These are phyloP conservation scores for Corinectria fuckeliana DNA, from an alignment of 2,329 filamentous ascomycete species.

Conservation along the genomic window DNA sequence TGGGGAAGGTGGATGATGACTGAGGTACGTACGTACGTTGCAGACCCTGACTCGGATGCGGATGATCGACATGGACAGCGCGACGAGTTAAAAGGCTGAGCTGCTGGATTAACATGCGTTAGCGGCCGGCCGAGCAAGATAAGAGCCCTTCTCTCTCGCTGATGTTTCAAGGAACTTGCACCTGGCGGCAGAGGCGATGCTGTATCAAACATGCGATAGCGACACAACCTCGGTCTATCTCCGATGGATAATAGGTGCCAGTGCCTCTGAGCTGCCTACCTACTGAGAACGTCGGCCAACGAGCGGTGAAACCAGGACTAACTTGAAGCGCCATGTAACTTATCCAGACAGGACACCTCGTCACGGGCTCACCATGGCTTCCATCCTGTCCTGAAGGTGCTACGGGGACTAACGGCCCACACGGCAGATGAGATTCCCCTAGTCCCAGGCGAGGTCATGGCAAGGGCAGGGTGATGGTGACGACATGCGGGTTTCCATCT, in stretches of 20 bases:
- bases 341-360: neutral
- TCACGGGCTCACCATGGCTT: neutral
- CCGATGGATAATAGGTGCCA: neutral
- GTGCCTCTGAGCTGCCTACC: neutral
- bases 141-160: neutral
- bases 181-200: neutral
- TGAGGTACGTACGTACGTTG: neutral
- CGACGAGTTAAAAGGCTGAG: neutral
- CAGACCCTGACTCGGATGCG: neutral
- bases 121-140: conserved; percentile 12
- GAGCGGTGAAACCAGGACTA: neutral
- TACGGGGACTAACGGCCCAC: neutral
- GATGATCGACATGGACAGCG: neutral
- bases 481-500: neutral
- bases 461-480: neutral
- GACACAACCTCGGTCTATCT: neutral
- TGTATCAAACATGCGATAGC: neutral
- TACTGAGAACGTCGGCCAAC: too few relatives aligned
- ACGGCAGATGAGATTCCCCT: neutral
- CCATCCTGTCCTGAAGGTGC: neutral
- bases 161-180: neutral
- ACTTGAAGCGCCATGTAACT: neutral
- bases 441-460: neutral
- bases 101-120: conserved; percentile 5
- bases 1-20: conserved; percentile 1